Conservation (phyloP, 352 stramenopile species). For the Pythium dissotocum region DNA sequence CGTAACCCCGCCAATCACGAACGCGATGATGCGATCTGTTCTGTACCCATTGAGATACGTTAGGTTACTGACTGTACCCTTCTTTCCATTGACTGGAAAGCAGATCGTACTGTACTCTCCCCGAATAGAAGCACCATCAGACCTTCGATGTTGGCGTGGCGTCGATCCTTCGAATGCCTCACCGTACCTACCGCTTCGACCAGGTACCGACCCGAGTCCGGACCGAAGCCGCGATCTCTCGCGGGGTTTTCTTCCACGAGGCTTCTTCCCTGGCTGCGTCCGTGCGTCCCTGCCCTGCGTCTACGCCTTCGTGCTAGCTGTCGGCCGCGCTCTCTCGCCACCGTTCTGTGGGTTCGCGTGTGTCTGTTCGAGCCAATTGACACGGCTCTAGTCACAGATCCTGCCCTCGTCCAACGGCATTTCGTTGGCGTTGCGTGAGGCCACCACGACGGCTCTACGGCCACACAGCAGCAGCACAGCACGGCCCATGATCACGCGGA, state of each 20-base stretch:
- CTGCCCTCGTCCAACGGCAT: background rate
- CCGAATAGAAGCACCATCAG: background rate
- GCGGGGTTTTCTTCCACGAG: conserved; percentile 6
- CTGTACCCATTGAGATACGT: too few relatives aligned
- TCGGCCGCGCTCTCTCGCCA: background rate
- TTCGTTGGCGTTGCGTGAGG: background rate
- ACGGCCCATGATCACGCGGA: conserved; percentile 23
- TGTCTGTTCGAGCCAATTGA: conserved; percentile 1
- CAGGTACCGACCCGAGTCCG: too few relatives aligned
- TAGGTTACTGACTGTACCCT: too few relatives aligned
- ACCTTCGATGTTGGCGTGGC: background rate
- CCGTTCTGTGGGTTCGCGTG: background rate
- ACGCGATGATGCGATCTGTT: too few relatives aligned
- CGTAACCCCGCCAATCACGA: too few relatives aligned
- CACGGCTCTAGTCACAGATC: conserved; percentile 4
- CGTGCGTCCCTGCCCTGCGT: background rate
- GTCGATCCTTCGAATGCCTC: conserved; percentile 5
- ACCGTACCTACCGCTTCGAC: background rate
- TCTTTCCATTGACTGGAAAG: too few relatives aligned
- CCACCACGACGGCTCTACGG: background rate
- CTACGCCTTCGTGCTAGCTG: background rate
- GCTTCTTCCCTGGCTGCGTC: background rate
- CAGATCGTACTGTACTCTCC: background rate
- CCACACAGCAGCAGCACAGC: background rate
- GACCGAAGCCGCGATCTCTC: background rate